phyloP scores from a whole-genome alignment of 345 rosid species.

The Salix koriyanagi region DNA sequence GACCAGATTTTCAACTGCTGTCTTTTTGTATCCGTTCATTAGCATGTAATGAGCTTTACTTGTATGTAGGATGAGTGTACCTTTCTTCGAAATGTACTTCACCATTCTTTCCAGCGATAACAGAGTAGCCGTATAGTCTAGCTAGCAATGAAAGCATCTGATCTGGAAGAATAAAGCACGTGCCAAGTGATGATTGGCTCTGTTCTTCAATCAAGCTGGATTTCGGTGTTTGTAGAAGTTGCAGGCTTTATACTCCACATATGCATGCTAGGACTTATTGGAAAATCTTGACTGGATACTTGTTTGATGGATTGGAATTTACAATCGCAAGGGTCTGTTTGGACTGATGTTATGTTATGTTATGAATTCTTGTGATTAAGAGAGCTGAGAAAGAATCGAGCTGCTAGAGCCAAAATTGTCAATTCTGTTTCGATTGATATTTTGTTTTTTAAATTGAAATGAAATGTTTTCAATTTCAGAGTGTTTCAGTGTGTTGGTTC shows the following conservation, averaged over 20 bases:
- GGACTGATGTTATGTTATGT: neutral
- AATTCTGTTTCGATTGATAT: too few relatives aligned
- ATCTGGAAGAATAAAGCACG: neutral
- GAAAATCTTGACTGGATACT: too few relatives aligned
- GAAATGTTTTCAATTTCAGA: too few relatives aligned
- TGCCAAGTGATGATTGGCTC: neutral
- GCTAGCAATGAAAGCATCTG: neutral
- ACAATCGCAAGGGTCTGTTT: too few relatives aligned
- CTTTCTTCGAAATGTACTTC: neutral
- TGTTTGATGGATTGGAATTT: too few relatives aligned
- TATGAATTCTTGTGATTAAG: too few relatives aligned
- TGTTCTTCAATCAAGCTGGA: neutral
- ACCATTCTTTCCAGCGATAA: neutral
- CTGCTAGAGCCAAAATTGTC: too few relatives aligned
- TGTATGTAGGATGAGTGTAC: slow-evolving; percentile 3
- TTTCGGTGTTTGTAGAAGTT: too few relatives aligned
- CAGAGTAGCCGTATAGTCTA: neutral
- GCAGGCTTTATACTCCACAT: too few relatives aligned
- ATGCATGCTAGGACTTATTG: too few relatives aligned
- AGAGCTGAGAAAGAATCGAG: too few relatives aligned
- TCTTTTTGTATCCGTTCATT: neutral
- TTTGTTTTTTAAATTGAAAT: too few relatives aligned
- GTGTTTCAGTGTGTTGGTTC: rapidly evolving
- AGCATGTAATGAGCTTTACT: slow-evolving; percentile 1
- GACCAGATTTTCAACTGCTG: neutral